Percentiles rank a stretch among this genome's conserved stretches.
Conservation (phyloP, 1,284 basidiomycete species). For the Porogramme epimiltina region DNA sequence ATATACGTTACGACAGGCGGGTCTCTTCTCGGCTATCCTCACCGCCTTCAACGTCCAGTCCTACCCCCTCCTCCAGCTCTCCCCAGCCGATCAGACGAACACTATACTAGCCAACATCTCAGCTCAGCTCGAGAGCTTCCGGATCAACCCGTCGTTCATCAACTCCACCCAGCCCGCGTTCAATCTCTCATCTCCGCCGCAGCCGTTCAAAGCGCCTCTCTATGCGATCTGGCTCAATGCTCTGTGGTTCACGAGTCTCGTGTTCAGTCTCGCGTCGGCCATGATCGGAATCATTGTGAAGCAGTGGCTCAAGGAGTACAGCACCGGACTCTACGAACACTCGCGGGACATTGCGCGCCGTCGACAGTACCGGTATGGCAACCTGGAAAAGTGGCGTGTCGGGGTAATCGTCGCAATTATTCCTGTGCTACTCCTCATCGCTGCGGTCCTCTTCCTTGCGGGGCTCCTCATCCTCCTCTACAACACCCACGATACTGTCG, state of each 20-base stretch:
- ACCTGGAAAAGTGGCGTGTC: slow-evolving; percentile 14
- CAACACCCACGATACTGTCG: slow-evolving; percentile 13
- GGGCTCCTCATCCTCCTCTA: slow-evolving; percentile 19
- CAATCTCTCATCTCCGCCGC: background rate
- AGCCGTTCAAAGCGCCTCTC: slow-evolving; percentile 5
- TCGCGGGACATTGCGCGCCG: slow-evolving; percentile 19
- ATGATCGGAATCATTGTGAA: slow-evolving; percentile 18
- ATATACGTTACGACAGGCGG: too few relatives aligned
- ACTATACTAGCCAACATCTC: background rate
- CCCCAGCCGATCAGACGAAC: background rate
- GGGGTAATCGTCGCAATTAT: slow-evolving; percentile 16
- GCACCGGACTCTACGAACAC: slow-evolving; percentile 12
- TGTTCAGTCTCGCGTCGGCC: slow-evolving; percentile 13
- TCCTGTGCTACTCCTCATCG: slow-evolving; percentile 17
- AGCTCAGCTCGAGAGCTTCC: background rate
- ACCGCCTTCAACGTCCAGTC: slow-evolving; percentile 1
- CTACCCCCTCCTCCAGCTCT: background rate
- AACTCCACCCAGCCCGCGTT: slow-evolving; percentile 12
- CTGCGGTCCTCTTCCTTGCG: slow-evolving; percentile 18
- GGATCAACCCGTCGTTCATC: slow-evolving; percentile 8
- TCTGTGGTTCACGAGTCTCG: slow-evolving; percentile 19
- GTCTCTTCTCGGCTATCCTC: slow-evolving; percentile 1
- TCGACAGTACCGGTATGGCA: slow-evolving; percentile 17
- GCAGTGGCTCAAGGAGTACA: slow-evolving; percentile 20
- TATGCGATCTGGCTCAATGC: slow-evolving; percentile 15